phyloP scores from a whole-genome alignment of 176 grass and related monocot genomes.

The Ampelocalamus luodianensis region DNA sequence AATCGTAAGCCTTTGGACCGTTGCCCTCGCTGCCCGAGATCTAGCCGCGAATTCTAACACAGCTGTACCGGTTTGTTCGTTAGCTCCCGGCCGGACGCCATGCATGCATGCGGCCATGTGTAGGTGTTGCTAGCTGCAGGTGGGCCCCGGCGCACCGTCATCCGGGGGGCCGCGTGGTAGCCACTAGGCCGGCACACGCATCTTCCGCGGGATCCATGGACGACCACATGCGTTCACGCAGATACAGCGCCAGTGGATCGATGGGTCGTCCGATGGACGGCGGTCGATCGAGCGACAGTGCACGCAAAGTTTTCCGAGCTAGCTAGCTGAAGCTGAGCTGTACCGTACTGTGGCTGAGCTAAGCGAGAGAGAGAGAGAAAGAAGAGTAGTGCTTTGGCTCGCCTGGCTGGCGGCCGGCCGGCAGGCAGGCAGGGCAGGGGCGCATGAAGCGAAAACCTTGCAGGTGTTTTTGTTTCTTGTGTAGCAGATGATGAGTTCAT shows the following conservation, averaged over 20 bases:
- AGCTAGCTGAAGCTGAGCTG: not conserved
- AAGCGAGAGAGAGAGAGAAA: not conserved
- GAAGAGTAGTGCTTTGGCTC: not conserved
- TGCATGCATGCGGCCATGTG: not conserved
- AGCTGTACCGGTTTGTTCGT: not conserved
- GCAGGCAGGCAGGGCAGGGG: not conserved
- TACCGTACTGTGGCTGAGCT: not conserved
- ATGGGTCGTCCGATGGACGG: slow-evolving; percentile 27
- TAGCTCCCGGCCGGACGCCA: not conserved
- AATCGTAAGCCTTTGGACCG: too few species aligned
- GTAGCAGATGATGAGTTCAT: not conserved
- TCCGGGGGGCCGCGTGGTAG: not conserved
- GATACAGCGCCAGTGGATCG: not conserved
- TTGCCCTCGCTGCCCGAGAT: too few species aligned
- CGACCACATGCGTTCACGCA: not conserved
- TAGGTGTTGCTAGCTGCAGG: not conserved
- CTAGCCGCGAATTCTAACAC: too few species aligned
- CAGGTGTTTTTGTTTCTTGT: not conserved
- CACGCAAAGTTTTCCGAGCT: not conserved
- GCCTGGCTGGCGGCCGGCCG: not conserved
- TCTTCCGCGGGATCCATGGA: slow-evolving; percentile 26
- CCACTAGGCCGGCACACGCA: slow-evolving; percentile 38
- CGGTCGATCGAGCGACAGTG: not conserved
- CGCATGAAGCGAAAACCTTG: not conserved
- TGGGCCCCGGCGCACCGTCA: not conserved